These are phyloP conservation scores for Alternaria ventricosa DNA, from an alignment of 2,329 filamentous ascomycete genomes.

Conservation along the genomic window DNA sequence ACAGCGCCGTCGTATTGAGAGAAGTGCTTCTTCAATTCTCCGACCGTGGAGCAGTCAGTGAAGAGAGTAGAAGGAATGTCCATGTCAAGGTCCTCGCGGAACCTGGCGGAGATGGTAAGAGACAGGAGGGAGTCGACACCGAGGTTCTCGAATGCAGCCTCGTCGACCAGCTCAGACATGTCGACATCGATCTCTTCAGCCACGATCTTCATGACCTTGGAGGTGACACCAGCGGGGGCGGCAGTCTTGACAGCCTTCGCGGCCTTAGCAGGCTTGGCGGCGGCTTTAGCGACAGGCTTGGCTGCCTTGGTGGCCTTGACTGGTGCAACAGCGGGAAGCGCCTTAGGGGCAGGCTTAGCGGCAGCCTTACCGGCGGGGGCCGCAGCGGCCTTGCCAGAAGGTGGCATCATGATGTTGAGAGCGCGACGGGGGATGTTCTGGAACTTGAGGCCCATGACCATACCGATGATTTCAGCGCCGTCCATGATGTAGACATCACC, in stretches of 20 bases:
- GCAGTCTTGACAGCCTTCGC: slow-evolving; percentile 56
- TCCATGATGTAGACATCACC: slow-evolving; percentile 68
- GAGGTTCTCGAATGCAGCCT: slow-evolving; percentile 66
- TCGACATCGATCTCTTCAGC: slow-evolving; percentile 69
- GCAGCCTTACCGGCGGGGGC: slow-evolving; percentile 43
- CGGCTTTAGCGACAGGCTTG: slow-evolving; percentile 57
- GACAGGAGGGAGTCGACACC: slow-evolving; percentile 68
- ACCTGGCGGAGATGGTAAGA: slow-evolving; percentile 66
- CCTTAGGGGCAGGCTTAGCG: slow-evolving; percentile 44
- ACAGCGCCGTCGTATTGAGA: slow-evolving; percentile 53
- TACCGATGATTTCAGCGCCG: slow-evolving; percentile 63
- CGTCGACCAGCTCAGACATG: slow-evolving; percentile 64
- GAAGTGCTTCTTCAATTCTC: slow-evolving; percentile 66
- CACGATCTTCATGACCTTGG: slow-evolving; percentile 68
- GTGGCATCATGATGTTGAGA: slow-evolving; percentile 71
- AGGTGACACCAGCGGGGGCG: slow-evolving; percentile 55
- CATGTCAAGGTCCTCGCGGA: slow-evolving; percentile 66
- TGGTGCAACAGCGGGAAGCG: slow-evolving; percentile 46
- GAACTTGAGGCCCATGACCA: slow-evolving; percentile 70
- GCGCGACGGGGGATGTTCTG: slow-evolving; percentile 70
- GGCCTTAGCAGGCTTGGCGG: slow-evolving; percentile 51
- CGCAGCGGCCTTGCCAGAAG: slow-evolving; percentile 56
- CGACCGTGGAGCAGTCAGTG: slow-evolving; percentile 65
- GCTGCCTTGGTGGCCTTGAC: slow-evolving; percentile 45
- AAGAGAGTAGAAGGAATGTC: slow-evolving; percentile 66